These are phyloP conservation scores for Geoglossum glabrum DNA, from an alignment of 495 filamentous ascomycete species.

Conservation along the genomic window DNA sequence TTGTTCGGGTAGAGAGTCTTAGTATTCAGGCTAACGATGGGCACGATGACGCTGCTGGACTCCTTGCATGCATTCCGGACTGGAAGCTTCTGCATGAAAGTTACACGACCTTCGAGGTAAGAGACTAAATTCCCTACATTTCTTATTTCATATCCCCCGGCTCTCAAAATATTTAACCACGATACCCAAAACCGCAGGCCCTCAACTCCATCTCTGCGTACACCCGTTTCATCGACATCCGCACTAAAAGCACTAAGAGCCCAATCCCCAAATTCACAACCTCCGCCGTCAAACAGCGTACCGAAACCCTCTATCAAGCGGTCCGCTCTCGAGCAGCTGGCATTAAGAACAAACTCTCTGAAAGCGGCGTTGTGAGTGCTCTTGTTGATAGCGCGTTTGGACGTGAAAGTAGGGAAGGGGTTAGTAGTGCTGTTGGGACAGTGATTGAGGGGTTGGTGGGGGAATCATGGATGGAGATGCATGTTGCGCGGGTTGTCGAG, in stretches of 20 bases:
- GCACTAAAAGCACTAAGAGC: neutral
- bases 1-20: neutral
- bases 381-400: slow-evolving; percentile 4
- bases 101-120: neutral
- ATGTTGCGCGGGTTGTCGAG: neutral
- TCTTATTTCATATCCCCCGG: neutral
- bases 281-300: neutral
- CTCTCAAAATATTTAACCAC: neutral
- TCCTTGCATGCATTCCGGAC: neutral
- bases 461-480: slow-evolving; percentile 4
- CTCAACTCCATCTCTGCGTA: neutral
- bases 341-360: neutral
- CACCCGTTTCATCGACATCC: neutral
- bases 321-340: neutral
- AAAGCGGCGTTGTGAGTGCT: slow-evolving; percentile 1
- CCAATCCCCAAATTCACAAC: neutral
- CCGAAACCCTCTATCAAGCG: neutral
- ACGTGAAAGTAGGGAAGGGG: neutral
- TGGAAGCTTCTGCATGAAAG: slow-evolving; percentile 2
- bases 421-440: neutral
- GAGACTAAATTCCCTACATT: neutral
- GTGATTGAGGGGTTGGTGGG: slow-evolving; percentile 3
- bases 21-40: neutral
- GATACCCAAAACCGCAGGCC: neutral
- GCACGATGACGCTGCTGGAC: neutral